phyloP scores from a whole-genome alignment of 2,329 filamentous ascomycete species.

The Xylariaceae sp. region DNA sequence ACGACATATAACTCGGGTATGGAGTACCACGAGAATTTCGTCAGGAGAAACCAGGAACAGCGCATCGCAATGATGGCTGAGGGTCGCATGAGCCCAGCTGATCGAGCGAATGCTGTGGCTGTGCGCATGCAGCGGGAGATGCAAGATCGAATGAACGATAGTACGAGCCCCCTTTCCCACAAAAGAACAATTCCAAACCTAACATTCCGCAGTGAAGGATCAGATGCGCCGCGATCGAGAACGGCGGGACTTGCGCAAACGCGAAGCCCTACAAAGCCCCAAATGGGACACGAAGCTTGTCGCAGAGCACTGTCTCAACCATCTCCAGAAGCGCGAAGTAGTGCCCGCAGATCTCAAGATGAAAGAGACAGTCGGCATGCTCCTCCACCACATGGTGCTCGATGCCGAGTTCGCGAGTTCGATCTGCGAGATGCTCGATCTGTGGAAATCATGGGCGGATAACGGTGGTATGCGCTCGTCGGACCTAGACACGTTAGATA shows the following conservation, averaged over 20 bases:
- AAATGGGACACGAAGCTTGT: conserved; percentile 50
- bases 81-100: conserved; percentile 39
- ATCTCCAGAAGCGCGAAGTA: conserved; percentile 37
- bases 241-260: conserved; percentile 43
- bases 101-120: conserved; percentile 40
- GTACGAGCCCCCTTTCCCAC: conserved; percentile 33
- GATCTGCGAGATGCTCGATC: conserved; percentile 46
- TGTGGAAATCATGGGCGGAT: conserved; percentile 55
- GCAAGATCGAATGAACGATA: conserved; percentile 45
- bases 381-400: conserved; percentile 53
- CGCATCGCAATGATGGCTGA: conserved; percentile 43
- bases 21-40: conserved; percentile 34
- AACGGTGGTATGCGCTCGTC: conserved; percentile 51
- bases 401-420: conserved; percentile 42
- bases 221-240: conserved; percentile 38
- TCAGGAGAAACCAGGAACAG: conserved; percentile 39
- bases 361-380: conserved; percentile 43
- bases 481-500: conserved; percentile 40
- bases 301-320: conserved; percentile 43
- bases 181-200: conserved; percentile 1
- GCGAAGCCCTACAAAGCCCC: conserved; percentile 53
- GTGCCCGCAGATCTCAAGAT: conserved; percentile 29
- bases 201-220: conserved; percentile 39
- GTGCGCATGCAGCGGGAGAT: conserved; percentile 42
- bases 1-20: conserved; percentile 40